phyloP scores from a whole-genome alignment of 345 rosid genomes.

The Angophora floribunda region DNA sequence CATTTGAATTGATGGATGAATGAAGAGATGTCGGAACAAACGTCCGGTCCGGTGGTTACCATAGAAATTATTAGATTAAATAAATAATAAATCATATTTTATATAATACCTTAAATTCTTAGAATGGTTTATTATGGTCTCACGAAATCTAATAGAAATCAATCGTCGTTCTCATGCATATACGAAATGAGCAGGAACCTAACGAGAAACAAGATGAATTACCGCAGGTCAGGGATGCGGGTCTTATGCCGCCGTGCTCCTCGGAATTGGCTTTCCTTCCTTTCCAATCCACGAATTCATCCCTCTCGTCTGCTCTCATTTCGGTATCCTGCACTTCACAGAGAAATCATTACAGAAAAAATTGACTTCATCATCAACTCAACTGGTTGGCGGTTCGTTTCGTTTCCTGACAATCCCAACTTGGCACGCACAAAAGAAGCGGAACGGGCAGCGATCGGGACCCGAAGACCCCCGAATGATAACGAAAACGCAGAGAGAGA shows the following conservation, averaged over 20 bases:
- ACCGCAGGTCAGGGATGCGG: slow-evolving; percentile 40
- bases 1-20: not conserved
- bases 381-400: too few relatives aligned
- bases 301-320: slow-evolving; percentile 4
- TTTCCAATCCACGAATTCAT: slow-evolving; percentile 31
- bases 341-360: not conserved
- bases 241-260: slow-evolving; percentile 34
- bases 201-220: not conserved
- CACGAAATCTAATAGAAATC: not conserved
- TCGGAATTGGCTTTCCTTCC: slow-evolving; percentile 23
- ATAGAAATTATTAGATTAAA: not conserved
- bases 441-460: not conserved
- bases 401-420: too few relatives aligned
- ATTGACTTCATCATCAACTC: not conserved
- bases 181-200: not conserved
- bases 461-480: not conserved
- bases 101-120: too few relatives aligned
- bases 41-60: not conserved
- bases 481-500: not conserved
- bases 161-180: not conserved
- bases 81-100: too few relatives aligned
- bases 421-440: not conserved
- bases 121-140: too few relatives aligned
- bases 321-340: slow-evolving; percentile 3
- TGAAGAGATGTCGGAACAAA: not conserved